Evolutionary conservation across 2,329 filamentous ascomycete genomes (phyloP).

Genomic region (Plenodomus biglobosus): DNA sequence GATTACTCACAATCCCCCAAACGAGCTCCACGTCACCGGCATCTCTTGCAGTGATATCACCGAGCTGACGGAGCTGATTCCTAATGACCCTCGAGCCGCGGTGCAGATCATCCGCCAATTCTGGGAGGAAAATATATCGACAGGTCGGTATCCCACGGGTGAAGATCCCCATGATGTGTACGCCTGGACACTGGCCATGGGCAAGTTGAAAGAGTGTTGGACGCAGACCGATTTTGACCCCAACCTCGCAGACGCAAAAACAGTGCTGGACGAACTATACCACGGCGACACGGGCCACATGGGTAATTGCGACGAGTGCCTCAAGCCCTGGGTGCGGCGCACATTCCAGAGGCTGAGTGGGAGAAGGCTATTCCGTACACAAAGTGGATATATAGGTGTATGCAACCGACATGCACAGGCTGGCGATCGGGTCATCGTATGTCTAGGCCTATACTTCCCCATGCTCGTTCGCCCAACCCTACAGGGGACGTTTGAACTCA

Average conservation of each 20-base stretch:
- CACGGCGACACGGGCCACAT: not conserved
- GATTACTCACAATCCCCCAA: not conserved
- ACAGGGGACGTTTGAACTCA: too few species aligned
- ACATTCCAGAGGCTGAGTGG: not conserved
- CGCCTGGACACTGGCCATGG: not conserved
- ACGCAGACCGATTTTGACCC: not conserved
- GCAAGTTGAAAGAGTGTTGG: not conserved
- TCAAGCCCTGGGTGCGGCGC: not conserved
- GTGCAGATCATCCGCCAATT: not conserved
- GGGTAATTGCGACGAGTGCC: not conserved
- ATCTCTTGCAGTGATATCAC: not conserved
- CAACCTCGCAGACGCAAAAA: not conserved
- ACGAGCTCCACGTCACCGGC: not conserved
- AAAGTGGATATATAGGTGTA: too few species aligned
- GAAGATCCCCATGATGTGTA: not conserved
- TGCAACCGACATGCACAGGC: too few species aligned
- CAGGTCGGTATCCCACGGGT: not conserved
- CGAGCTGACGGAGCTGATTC: not conserved
- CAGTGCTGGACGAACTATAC: not conserved
- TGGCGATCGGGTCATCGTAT: too few species aligned
- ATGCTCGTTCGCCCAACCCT: too few species aligned
- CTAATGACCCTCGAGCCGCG: not conserved
- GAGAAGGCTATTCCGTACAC: not conserved
- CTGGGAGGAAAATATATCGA: not conserved
- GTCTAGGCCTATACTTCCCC: too few species aligned